phyloP scores from a whole-genome alignment of 768 basidiomycete species.

The Megacollybia marginata region DNA sequence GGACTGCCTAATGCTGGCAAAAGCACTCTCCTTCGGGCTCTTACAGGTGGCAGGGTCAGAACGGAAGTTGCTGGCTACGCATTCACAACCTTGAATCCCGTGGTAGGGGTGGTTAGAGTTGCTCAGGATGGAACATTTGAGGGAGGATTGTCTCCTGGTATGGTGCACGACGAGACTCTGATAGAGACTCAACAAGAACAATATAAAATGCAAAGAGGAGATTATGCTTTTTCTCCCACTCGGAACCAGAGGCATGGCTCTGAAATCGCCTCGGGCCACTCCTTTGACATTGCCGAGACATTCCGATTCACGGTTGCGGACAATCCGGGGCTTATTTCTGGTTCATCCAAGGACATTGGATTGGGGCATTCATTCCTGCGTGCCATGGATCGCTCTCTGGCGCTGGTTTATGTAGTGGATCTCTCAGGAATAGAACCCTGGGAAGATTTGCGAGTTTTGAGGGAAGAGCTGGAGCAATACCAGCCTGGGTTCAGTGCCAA shows the following conservation, averaged over 20 bases:
- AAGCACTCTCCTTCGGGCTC: slow-evolving; percentile 83
- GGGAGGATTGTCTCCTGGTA: slow-evolving; percentile 41
- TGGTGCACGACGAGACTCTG: slow-evolving; percentile 61
- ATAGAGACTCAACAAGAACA: slow-evolving; percentile 42
- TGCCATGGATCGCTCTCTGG: slow-evolving; percentile 86
- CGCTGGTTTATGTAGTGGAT: slow-evolving; percentile 90
- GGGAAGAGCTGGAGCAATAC: slow-evolving; percentile 80
- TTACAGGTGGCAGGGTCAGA: slow-evolving; percentile 80
- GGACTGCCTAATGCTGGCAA: slow-evolving; percentile 95
- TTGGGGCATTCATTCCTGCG: slow-evolving; percentile 92
- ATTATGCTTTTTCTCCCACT: slow-evolving; percentile 40
- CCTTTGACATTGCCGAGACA: slow-evolving; percentile 58
- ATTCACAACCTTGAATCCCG: slow-evolving; percentile 93
- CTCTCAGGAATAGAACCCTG: slow-evolving; percentile 67
- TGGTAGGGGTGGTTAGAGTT: slow-evolving; percentile 85
- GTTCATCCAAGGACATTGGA: slow-evolving; percentile 84
- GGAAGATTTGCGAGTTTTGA: slow-evolving; percentile 66
- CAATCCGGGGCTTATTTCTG: slow-evolving; percentile 87
- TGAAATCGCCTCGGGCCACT: slow-evolving; percentile 30
- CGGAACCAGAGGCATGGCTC: slow-evolving; percentile 32
- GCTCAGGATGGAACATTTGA: slow-evolving; percentile 73
- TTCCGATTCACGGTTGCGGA: slow-evolving; percentile 95
- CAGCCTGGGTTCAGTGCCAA: slow-evolving; percentile 71
- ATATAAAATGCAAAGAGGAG: slow-evolving; percentile 43
- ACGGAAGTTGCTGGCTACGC: slow-evolving; percentile 86